Conservation (phyloP, 306 rosid species). For the Vicia sativa region DNA sequence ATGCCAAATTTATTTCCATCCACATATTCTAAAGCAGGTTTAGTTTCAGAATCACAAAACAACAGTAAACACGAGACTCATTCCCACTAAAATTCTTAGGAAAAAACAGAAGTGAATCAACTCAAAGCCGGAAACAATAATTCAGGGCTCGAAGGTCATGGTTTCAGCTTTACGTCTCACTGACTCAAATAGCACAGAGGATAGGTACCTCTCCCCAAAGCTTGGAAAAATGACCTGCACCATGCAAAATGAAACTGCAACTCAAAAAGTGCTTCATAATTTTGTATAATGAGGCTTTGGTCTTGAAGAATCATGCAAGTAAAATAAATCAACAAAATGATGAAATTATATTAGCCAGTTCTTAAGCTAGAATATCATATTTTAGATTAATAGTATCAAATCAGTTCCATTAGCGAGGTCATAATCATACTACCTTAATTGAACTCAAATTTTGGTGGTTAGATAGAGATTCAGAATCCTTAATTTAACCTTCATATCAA, state of each 20-base stretch:
- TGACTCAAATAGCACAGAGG: constrained; percentile 73
- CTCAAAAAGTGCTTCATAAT: constrained; percentile 11
- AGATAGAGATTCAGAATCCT: not conserved
- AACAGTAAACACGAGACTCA: not conserved
- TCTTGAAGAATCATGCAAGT: constrained; percentile 8
- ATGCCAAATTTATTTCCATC: constrained; percentile 15
- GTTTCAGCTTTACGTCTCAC: constrained; percentile 67
- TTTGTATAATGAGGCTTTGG: not conserved
- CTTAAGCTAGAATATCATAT: constrained; percentile 10
- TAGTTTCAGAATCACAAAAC: constrained; percentile 33
- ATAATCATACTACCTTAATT: too few species aligned
- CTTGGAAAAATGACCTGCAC: constrained; percentile 78
- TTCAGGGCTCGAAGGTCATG: constrained; percentile 69
- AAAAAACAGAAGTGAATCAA: constrained; percentile 16
- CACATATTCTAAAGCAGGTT: not conserved
- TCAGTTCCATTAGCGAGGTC: not conserved
- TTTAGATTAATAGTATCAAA: not conserved
- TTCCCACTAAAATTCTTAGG: not conserved
- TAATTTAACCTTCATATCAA: too few species aligned
- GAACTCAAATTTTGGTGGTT: too few species aligned
- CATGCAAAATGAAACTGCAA: constrained; percentile 16
- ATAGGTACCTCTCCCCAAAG: constrained; percentile 85
- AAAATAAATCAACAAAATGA: constrained; percentile 7
- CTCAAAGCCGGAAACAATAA: constrained; percentile 20
- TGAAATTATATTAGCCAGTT: not conserved